Evolutionary conservation across 2,329 filamentous ascomycete species (phyloP), one percentile per base, ranked within the genome.

Genomic region (Aspergillus sp.): DNA sequence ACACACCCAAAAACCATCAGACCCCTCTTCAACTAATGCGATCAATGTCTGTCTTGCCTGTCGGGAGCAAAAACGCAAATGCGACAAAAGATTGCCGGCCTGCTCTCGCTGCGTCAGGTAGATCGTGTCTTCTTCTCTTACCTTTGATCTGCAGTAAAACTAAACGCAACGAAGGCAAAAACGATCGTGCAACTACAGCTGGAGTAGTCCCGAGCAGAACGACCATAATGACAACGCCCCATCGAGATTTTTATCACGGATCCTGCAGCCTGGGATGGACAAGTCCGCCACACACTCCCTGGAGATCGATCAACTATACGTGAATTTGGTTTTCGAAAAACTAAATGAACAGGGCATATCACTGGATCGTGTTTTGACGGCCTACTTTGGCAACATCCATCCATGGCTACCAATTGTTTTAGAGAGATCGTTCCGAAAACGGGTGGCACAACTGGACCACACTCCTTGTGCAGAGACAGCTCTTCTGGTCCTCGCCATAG

Each of bases 341-440:
- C 16, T 42, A 13, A 17, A n/a, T 6, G 17, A 42, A 13, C 40
- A 42, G 11, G 11, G 40, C 9, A 7, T 42, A 13, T 20, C 40
- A 10, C 2, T 42, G 7, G n/a, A 42, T 22, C 40, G 4, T 5
- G 19, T 40, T 5, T 20, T 47, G 1, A 17, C 20, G 0, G 30
- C 24, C 3, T 54, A 54, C 26, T 54, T 51, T 20, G 17, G 4
- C 4, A 14, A 48, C 14, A 54, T 54, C 22, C 52, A 54, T 30
- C 48, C 48, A 3, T 54, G 52, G 52, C 30, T 54, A 7, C 38
- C 52, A 1, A 38, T 50, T 3, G 40, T 54, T 19, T 22, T 45
- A 9, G 47, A 50, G 19, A 17, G 17, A 14, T 17, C 43, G n/a
- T 45, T 54, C 11, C 52, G 36, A 2, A 17, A 42, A 10, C 35